Conservation (phyloP, 2,329 filamentous ascomycete genomes). For the Sordariomycetes sp. region DNA sequence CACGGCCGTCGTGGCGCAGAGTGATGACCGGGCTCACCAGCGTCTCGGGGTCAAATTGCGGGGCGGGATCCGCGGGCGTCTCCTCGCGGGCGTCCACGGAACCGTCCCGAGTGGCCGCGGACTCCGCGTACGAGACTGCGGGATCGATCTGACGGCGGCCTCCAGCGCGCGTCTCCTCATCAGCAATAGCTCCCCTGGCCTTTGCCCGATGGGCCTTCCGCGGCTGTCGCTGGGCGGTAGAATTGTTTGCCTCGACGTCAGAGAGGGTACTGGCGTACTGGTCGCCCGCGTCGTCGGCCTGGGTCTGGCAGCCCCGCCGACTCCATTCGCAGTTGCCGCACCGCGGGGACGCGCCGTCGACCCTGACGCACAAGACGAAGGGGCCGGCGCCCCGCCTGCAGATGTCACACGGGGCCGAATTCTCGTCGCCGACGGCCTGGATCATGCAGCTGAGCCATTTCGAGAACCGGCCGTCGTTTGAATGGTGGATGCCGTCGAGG, state of each 20-base stretch:
- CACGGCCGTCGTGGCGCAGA: slow-evolving; percentile 32
- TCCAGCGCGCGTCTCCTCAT: neutral
- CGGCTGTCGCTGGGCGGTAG: neutral
- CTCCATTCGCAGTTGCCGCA: slow-evolving; percentile 41
- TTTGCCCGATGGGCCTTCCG: neutral
- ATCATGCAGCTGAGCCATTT: slow-evolving; percentile 33
- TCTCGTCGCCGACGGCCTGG: slow-evolving; percentile 31
- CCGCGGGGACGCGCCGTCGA: slow-evolving; percentile 27
- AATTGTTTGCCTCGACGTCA: neutral
- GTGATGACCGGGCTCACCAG: slow-evolving; percentile 13
- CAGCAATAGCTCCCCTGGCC: neutral
- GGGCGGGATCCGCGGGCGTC: neutral
- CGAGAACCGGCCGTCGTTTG: neutral
- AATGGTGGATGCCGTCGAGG: slow-evolving; percentile 24
- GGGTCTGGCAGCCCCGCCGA: slow-evolving; percentile 18
- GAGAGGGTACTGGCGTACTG: neutral
- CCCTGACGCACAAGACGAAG: slow-evolving; percentile 29
- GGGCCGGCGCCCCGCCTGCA: slow-evolving; percentile 28
- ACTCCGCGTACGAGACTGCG: neutral
- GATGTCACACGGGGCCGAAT: slow-evolving; percentile 22
- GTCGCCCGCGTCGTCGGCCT: slow-evolving; percentile 8
- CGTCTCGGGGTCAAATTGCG: neutral
- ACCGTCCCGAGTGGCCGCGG: neutral
- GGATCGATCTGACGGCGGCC: neutral
- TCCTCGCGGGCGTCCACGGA: neutral